Evolutionary conservation across 371 early-diverging fungal species (phyloP).

Genomic region (Saksenaea oblongispora): DNA sequence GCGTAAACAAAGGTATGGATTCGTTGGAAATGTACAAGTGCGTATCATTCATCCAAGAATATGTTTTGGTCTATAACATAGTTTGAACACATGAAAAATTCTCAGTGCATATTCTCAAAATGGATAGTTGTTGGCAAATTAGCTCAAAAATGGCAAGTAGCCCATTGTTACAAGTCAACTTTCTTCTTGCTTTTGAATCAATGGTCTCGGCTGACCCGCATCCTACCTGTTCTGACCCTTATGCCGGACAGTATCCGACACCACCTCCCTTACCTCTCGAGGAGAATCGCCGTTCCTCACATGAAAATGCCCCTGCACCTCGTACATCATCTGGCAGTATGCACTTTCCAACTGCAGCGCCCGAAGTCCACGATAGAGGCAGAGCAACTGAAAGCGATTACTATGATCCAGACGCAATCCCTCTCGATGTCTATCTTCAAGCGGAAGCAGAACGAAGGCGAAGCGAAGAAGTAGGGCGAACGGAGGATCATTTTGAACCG

Average conservation of each 20-base stretch:
- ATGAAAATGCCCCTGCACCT: not conserved
- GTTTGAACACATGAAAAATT: too few relatives aligned
- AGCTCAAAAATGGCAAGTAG: too few relatives aligned
- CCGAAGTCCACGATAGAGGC: not conserved
- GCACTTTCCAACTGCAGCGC: not conserved
- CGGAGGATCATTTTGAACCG: not conserved
- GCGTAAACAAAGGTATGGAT: too few relatives aligned
- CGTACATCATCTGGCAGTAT: not conserved
- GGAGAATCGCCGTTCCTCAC: not conserved
- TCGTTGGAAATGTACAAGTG: too few relatives aligned
- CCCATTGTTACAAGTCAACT: not conserved
- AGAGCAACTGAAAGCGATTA: slow-evolving; percentile 9
- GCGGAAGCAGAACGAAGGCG: slow-evolving; percentile 25
- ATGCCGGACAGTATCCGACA: slow-evolving; percentile 39
- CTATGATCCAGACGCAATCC: slow-evolving; percentile 20
- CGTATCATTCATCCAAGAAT: too few relatives aligned
- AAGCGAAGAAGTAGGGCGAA: slow-evolving; percentile 6
- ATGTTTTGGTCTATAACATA: too few relatives aligned
- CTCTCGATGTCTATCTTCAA: slow-evolving; percentile 19
- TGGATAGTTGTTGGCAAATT: too few relatives aligned
- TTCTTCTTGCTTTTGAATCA: slow-evolving; percentile 6
- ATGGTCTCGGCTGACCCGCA: slow-evolving; percentile 2
- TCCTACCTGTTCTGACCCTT: slow-evolving; percentile 25
- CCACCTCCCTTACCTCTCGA: slow-evolving; percentile 20
- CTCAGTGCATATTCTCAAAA: too few relatives aligned